Evolutionary conservation across 164 flowering plant species (phyloP).

Genomic region (Macadamia tetraphylla): DNA sequence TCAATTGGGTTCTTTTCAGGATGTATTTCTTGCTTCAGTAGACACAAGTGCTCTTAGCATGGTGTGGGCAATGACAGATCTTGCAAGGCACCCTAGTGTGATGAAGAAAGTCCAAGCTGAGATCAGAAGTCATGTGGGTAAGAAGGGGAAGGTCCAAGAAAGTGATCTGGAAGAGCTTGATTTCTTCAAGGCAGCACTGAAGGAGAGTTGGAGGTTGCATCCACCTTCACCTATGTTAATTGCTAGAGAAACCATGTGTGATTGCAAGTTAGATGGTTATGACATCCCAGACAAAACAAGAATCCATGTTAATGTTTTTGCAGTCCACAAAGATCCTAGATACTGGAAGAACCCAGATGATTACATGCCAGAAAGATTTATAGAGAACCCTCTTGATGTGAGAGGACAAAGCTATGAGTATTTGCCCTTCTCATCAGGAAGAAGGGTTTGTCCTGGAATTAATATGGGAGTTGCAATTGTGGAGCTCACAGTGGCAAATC

Average conservation of each 20-base stretch:
- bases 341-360: conserved; percentile 9
- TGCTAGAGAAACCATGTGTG: conserved; percentile 3
- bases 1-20: background rate
- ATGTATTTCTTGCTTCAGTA: conserved; percentile 1
- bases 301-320: conserved; percentile 8
- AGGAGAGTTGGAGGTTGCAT: conserved; percentile 3
- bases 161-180: background rate
- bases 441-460: too few relatives aligned
- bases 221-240: background rate
- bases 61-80: conserved; percentile 11
- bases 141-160: conserved; percentile 4
- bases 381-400: background rate
- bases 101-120: conserved; percentile 9
- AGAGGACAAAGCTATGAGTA: background rate
- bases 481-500: too few relatives aligned
- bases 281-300: conserved; percentile 7
- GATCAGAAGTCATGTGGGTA: conserved; percentile 3
- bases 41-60: conserved; percentile 3
- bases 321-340: conserved; percentile 10
- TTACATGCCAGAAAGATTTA: conserved; percentile 13
- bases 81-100: conserved; percentile 1
- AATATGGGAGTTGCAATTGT: too few relatives aligned
- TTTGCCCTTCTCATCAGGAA: background rate
- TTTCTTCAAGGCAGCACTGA: conserved; percentile 1
- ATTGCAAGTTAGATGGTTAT: conserved; percentile 8